These are phyloP conservation scores for Grosmannia penicillata DNA, from an alignment of 2,329 filamentous ascomycete species.

Conservation along the genomic window DNA sequence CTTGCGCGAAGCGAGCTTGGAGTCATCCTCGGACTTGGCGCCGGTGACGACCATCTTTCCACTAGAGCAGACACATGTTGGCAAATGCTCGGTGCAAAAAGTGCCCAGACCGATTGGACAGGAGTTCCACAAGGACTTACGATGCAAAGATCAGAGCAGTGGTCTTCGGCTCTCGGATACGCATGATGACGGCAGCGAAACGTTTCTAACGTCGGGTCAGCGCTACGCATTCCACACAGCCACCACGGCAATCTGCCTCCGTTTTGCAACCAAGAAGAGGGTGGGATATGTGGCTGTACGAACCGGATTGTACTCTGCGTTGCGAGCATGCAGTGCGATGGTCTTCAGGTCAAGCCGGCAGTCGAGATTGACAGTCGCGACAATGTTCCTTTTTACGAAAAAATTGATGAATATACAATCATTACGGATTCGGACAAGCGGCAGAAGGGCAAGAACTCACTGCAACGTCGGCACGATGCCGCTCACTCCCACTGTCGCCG, in stretches of 20 bases:
- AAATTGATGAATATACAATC: constrained; percentile 10
- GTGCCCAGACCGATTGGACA: too few species aligned
- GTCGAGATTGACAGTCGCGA: constrained; percentile 96
- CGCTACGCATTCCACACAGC: neutral
- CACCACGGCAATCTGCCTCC: neutral
- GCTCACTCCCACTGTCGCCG: constrained; percentile 72
- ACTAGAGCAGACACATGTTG: constrained; percentile 24
- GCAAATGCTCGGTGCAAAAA: neutral
- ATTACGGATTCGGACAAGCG: constrained; percentile 6
- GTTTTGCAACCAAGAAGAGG: neutral
- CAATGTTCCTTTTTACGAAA: constrained; percentile 67
- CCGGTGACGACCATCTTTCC: constrained; percentile 99
- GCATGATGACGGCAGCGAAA: constrained; percentile 99
- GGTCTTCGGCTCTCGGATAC: constrained; percentile 97
- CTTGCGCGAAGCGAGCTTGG: constrained; percentile 90
- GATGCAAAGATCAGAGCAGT: constrained; percentile 88
- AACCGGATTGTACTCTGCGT: constrained; percentile 87
- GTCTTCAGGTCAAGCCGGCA: constrained; percentile 98
- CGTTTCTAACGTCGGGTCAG: constrained; percentile 38
- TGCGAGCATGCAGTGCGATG: constrained; percentile 93
- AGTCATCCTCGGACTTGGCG: constrained; percentile 95
- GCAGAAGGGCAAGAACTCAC: constrained; percentile 48
- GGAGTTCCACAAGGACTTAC: constrained; percentile 4
- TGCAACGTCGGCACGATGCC: constrained; percentile 89
- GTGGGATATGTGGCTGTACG: constrained; percentile 6